Conservation (phyloP, 495 filamentous ascomycete species). For the Lasiosphaeriaceae sp. region DNA sequence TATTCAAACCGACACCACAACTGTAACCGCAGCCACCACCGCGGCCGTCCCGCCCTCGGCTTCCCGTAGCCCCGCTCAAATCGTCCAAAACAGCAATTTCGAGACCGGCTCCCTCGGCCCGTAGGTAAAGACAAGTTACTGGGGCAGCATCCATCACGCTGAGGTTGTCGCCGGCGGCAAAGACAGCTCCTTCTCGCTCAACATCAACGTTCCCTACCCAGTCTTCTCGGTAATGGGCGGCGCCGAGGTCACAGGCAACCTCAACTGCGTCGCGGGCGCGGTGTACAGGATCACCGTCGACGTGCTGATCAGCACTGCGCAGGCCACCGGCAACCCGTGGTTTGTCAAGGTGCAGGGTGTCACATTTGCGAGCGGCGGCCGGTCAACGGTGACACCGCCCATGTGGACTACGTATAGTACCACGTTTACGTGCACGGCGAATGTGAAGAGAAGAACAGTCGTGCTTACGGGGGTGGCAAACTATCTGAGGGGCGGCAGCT, state of each 20-base stretch:
- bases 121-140: not conserved
- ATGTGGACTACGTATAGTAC: not conserved
- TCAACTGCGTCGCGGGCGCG: not conserved
- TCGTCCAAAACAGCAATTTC: not conserved
- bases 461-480: not conserved
- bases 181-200: not conserved
- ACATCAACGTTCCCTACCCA: not conserved
- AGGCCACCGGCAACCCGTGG: not conserved
- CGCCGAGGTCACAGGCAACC: not conserved
- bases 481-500: constrained; percentile 1
- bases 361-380: not conserved
- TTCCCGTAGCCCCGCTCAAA: not conserved
- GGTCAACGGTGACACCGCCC: not conserved
- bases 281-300: not conserved
- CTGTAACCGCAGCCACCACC: not conserved
- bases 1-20: too few relatives aligned
- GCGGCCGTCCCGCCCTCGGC: not conserved
- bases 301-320: not conserved
- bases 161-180: not conserved
- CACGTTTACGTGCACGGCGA: not conserved
- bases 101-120: not conserved
- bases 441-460: not conserved
- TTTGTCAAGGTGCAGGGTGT: not conserved
- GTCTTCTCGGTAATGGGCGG: not conserved
- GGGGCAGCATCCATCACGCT: not conserved